Conservation (phyloP, 306 rosid species). For the Comarum palustre region DNA sequence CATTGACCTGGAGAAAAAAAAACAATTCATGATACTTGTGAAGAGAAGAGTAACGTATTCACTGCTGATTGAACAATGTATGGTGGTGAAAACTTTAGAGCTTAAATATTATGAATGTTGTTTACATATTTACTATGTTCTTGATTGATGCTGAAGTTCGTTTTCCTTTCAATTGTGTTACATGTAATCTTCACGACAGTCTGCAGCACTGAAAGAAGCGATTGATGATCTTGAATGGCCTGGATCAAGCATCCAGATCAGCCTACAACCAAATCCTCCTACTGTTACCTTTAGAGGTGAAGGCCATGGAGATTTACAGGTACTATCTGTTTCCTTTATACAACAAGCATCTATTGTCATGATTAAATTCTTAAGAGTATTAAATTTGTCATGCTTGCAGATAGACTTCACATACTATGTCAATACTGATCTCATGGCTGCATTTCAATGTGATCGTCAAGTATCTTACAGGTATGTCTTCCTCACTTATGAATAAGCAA, state of each 20-base stretch:
- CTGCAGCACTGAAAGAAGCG: conserved; percentile 87
- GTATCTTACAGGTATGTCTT: conserved; percentile 58
- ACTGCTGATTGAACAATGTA: neutral
- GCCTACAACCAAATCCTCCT: conserved; percentile 70
- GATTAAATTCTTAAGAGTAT: conserved; percentile 3
- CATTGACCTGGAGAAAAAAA: neutral
- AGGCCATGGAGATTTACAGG: conserved; percentile 98
- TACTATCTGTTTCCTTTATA: conserved; percentile 26
- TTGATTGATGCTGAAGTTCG: neutral
- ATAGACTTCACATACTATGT: conserved; percentile 73
- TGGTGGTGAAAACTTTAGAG: neutral
- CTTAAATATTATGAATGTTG: neutral
- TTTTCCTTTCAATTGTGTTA: neutral
- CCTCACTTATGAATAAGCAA: conserved; percentile 1
- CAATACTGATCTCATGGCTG: conserved; percentile 75
- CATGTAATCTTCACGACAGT: conserved; percentile 42
- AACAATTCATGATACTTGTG: neutral
- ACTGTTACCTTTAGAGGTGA: conserved; percentile 77
- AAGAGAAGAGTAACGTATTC: neutral
- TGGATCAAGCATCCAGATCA: conserved; percentile 82
- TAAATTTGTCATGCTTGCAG: conserved; percentile 38
- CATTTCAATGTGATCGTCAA: conserved; percentile 74
- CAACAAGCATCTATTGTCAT: neutral
- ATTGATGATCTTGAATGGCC: conserved; percentile 99
- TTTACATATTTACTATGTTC: neutral